Evolutionary conservation across 345 rosid genomes (phyloP), one percentile per base, ranked within the genome.

Genomic region (Adansonia digitata): DNA sequence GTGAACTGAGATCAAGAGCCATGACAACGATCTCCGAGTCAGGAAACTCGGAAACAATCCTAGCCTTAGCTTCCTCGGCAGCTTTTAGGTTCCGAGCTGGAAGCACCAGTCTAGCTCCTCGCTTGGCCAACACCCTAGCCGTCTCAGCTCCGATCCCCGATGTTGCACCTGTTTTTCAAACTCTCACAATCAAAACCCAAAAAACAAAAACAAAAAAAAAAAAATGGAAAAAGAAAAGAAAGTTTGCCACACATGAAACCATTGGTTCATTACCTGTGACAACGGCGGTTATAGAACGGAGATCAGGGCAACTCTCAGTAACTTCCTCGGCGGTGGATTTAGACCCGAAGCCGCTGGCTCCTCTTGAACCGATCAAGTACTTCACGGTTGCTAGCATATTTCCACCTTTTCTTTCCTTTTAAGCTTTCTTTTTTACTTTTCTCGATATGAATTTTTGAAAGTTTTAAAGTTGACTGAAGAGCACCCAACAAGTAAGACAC

Each of bases 61-160:
- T 87, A 13, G 86, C 90, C 83, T 81, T 91, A 15, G 91, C 77
- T 37, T 94, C 98, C 88, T 90, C 95, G 0, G 97, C 97, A 5
- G 94, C 84, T 75, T 94, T 94, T 51, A 88, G 78, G 75, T 79
- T 92, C 82, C 98, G 76, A 31, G 91, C 93, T 68, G 98, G 98
- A 35, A 94, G 69, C 73, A 94, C 95, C 71, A 94, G 83, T 84
- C 90, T 83, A 56, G 87, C 95, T 12, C 98, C 97, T 51, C 92
- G 75, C 82, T 88, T 92, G 0, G 94, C 94, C 57, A 94, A 71
- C 31, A 88, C 94, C 7, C 95, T 86, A 2, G 98, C 98, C 72
- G 97, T 92, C 90, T 94, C 98, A 5, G 91, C 94, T 62, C 98
- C 97, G 13, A 94, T 94, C 76, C 98, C 98, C 34, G 97, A 94